Evolutionary conservation across 1,284 basidiomycete species (phyloP), one percentile per base, ranked within the genome.

Genomic region (Porodaedalea pini): DNA sequence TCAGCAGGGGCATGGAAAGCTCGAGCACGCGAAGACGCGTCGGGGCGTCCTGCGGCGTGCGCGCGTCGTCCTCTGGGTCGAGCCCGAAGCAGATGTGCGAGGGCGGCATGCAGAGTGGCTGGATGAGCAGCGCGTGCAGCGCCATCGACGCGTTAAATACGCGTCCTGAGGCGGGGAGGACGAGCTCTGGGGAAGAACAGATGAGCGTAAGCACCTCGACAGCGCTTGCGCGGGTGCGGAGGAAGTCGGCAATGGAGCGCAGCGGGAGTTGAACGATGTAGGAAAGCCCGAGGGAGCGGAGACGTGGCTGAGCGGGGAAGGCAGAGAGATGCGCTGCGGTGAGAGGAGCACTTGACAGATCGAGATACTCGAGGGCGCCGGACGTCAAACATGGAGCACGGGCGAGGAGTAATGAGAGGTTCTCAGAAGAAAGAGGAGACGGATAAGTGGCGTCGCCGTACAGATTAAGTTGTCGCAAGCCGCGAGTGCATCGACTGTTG

Each of bases 1-100:
- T 77, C 4, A 98, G 79, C 63, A 92, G 79, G 2, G 83, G 77
- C n/a, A 83, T 79, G 25, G 88, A 85, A 17, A 98, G 76, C 71
- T 98, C 96, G 57, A 98, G 81, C 29, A 98, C 92, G 10, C 96
- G 84, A 32, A 99, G 74, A 13, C 85, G 81, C 3, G 94, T 95
- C 13, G 83, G 81, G 31, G 73, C 68, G 13, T 77, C 64, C 51
- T 69, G 63, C 11, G 70, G 57, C 40, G 65, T 63, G 31, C 68
- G 57, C 25, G 70, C 69, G 52, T 77, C 65, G 51, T 37, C 63
- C 59, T 51, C 67, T 25, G 52, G 41, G 25, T 23, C 36, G n/a
- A 59, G 48, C 10, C 41, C 52, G 34, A 62, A 23, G 62, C 75
- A 78, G 68, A 90, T 83, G 2, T 80, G 80, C 73, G 89, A 88